A percentile compares a stretch with the other conserved stretches of the same genome.
Conservation (phyloP, 495 filamentous ascomycete genomes). For the Daldinia loculata region DNA sequence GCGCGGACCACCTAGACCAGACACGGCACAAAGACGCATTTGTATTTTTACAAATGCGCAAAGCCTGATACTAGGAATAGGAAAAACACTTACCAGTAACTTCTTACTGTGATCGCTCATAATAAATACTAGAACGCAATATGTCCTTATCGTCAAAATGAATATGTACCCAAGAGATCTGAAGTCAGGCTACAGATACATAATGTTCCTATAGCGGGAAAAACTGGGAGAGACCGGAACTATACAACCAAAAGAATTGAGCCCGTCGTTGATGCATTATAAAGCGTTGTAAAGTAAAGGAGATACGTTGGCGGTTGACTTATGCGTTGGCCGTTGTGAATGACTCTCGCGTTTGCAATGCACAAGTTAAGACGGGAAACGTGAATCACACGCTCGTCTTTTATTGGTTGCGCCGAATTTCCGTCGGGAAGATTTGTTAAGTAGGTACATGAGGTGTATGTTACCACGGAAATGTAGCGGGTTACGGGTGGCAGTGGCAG, state of each 20-base stretch:
- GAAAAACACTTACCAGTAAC: slow-evolving; percentile 30
- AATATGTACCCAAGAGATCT: background rate
- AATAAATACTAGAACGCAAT: background rate
- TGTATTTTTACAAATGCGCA: background rate
- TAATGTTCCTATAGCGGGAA: slow-evolving; percentile 18
- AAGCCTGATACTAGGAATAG: background rate
- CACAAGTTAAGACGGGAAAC: background rate
- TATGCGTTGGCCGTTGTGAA: background rate
- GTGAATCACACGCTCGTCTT: background rate
- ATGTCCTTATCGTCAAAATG: background rate
- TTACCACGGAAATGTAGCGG: background rate
- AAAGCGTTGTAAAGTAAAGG: background rate
- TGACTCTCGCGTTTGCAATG: slow-evolving; percentile 5
- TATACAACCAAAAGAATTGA: slow-evolving; percentile 15
- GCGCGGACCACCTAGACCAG: background rate
- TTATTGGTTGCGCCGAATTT: slow-evolving; percentile 13
- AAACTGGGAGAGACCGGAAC: slow-evolving; percentile 26
- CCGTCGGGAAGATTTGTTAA: background rate
- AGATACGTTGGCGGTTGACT: background rate
- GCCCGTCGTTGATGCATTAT: slow-evolving; percentile 31
- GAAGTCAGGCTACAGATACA: background rate
- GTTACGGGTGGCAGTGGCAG: background rate
- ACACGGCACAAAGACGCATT: no score
- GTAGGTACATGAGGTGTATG: background rate
- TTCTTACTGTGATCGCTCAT: slow-evolving; percentile 33